A percentile compares a stretch with the other conserved stretches of the same genome.
phyloP scores from a whole-genome alignment of 2,329 filamentous ascomycete species.

The Hypoxylon rubiginosum region DNA sequence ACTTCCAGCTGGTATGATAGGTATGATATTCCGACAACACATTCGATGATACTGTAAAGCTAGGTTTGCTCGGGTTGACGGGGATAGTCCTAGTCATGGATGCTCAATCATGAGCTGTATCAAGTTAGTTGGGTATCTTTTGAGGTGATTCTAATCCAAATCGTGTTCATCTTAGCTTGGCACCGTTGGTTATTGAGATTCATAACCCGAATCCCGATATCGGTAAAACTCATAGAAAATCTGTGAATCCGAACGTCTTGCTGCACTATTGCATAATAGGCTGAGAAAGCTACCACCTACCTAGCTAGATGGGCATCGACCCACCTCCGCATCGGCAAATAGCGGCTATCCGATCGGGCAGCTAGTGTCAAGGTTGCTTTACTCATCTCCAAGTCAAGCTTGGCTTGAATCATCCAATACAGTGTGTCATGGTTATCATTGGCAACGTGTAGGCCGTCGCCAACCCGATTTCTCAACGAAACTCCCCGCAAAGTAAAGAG shows the following conservation, averaged over 20 bases:
- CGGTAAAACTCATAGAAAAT: constrained; percentile 14
- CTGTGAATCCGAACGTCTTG: neutral
- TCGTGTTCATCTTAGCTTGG: neutral
- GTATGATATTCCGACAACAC: neutral
- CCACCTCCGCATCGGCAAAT: constrained; percentile 29
- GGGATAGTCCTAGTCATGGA: too few species aligned
- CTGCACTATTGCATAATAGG: constrained; percentile 20
- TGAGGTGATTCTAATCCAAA: neutral
- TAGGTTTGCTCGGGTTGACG: too few species aligned
- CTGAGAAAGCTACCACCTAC: too few species aligned
- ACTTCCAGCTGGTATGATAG: constrained; percentile 26
- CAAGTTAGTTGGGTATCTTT: neutral
- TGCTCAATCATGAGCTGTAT: too few species aligned
- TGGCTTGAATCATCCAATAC: constrained; percentile 4
- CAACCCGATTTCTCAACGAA: neutral
- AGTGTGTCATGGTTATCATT: constrained; percentile 1
- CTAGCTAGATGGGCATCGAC: too few species aligned
- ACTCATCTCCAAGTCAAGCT: neutral
- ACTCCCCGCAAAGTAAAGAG: neutral
- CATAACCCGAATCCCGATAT: constrained; percentile 26
- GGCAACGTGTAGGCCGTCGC: neutral
- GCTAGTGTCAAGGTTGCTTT: neutral
- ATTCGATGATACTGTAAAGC: too few species aligned
- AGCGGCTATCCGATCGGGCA: constrained; percentile 9
- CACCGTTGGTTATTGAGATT: neutral